These are phyloP conservation scores for Echium plantagineum DNA, from an alignment of 257 asterid species.

Conservation along the genomic window DNA sequence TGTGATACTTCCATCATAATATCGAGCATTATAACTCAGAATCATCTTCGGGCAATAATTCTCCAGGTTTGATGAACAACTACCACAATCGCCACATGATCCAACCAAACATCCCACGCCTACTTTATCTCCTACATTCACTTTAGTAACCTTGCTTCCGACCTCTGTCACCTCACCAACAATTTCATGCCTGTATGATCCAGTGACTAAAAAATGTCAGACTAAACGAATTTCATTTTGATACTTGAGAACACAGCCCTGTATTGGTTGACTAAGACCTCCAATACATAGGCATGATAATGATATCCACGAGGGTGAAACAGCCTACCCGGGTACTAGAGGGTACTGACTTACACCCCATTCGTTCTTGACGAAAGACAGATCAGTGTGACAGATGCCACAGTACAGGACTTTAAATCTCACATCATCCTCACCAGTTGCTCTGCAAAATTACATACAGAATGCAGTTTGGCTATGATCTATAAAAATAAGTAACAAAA, in stretches of 20 bases:
- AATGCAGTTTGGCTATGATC: no score
- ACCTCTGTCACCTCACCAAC: slow-evolving; percentile 9
- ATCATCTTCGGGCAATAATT: slow-evolving; percentile 7
- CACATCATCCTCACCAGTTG: slow-evolving; percentile 12
- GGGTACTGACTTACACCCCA: slow-evolving; percentile 11
- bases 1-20: slow-evolving; percentile 6
- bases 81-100: slow-evolving; percentile 11
- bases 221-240: background rate
- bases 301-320: no score
- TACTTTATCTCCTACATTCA: slow-evolving; percentile 15
- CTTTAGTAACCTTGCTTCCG: slow-evolving; percentile 12
- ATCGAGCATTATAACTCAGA: slow-evolving; percentile 4
- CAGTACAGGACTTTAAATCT: slow-evolving; percentile 14
- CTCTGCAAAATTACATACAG: background rate
- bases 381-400: slow-evolving; percentile 17
- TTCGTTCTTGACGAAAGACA: slow-evolving; percentile 14
- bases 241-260: no score
- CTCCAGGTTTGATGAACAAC: slow-evolving; percentile 8
- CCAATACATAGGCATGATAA: background rate
- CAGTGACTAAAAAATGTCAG: background rate
- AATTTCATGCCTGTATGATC: slow-evolving; percentile 10
- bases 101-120: slow-evolving; percentile 12
- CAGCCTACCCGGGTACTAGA: slow-evolving; percentile 15
- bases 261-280: no score
- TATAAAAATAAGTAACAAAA: no score